phyloP scores from a whole-genome alignment of 139 green algal genomes.

The Ettlia oleoabundans region DNA sequence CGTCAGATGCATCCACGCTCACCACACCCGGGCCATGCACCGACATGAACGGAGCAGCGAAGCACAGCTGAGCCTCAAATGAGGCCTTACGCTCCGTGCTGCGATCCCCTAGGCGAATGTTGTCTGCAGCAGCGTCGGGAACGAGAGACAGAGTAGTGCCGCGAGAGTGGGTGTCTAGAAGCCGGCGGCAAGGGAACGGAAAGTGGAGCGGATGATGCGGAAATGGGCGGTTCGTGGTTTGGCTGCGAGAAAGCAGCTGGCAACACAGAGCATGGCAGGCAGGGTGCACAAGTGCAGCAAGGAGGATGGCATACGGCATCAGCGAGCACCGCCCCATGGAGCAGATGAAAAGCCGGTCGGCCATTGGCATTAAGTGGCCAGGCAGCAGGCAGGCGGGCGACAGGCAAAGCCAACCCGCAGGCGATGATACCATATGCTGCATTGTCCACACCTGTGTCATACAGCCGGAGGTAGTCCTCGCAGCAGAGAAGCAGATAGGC shows the following conservation, averaged over 20 bases:
- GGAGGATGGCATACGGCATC: no score
- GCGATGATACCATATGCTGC: no score
- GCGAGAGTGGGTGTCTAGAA: no score
- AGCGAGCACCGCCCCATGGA: no score
- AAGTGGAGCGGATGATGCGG: not conserved
- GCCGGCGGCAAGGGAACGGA: no score
- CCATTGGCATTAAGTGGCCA: no score
- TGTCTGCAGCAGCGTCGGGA: conserved; percentile 26
- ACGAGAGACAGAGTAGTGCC: no score
- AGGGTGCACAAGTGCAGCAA: no score
- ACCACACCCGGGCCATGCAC: conserved; percentile 45
- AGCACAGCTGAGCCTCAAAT: conserved; percentile 39
- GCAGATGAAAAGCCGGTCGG: no score
- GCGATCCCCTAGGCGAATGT: conserved; percentile 44
- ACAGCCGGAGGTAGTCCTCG: conserved; percentile 51
- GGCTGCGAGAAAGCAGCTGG: not conserved
- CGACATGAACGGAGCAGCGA: conserved; percentile 44
- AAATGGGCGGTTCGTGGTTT: not conserved
- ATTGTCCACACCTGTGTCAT: conserved; percentile 37
- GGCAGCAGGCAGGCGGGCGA: no score
- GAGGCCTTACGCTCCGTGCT: conserved; percentile 48
- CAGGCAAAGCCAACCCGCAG: no score
- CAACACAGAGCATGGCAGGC: no score
- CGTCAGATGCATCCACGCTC: not conserved
- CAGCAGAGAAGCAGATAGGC: conserved; percentile 45